Evolutionary conservation across 768 basidiomycete genomes (phyloP), one percentile per base, ranked within the genome.

Genomic region (Podaxis carcinomalis): DNA sequence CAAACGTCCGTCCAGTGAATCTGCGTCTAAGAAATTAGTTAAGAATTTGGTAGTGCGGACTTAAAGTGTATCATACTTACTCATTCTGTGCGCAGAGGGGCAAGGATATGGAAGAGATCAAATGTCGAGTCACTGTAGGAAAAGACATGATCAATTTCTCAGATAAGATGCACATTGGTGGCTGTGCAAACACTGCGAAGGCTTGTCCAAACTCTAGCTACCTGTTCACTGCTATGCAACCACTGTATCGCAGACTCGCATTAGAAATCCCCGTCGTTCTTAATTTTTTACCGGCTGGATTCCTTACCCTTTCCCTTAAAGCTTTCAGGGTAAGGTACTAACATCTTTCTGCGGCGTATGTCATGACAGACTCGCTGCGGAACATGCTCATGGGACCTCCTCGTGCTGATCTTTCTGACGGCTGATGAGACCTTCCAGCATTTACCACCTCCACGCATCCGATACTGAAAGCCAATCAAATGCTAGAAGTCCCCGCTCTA

Each of bases 1-100:
- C 63, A 96, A 70, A 46, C 95, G 85, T 51, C 93, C 94, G 63
- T 92, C 82, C 57, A 98, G 81, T 19, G 87, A 76, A 65, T 94
- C 92, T n/a, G 82, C 71, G 72, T 94, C 87, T 84, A 65, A 23
- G 11, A 11, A 47, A 51, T 19, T 52, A 39, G 10, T 47, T 51
- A 9, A 42, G 36, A 23, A 53, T 10, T 27, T 13, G 54, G 14
- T 53, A 10, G 52, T 58, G 59, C 51, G 50, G 36, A 62, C 23
- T 42, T 19, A 27, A 56, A 37, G 23, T 58, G 37, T 23, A 37
- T 44, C 50, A 51, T 35, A 49, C 51, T 42, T 23, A 62, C 64
- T 62, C 64, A 65, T 65, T 40, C 25, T 11, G n/a, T 40, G 14
- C 13, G 16, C 32, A 32, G 27, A 14, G 19, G 21, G 21, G 36